Evolutionary conservation across 257 asterid genomes (phyloP).

Genomic region (Solanum sitiens): DNA sequence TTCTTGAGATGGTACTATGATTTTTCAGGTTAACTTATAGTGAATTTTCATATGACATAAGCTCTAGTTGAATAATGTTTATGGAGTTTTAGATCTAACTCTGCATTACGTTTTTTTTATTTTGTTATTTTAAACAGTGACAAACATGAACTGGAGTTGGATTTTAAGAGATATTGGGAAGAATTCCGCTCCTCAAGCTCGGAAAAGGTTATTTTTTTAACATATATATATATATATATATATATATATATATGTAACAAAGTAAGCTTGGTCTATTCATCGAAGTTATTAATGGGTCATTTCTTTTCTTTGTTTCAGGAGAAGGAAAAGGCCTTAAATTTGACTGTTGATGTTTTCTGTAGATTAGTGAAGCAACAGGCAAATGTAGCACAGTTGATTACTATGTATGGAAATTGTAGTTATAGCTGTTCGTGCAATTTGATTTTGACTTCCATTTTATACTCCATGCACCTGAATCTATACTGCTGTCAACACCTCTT

Average conservation of each 20-base stretch:
- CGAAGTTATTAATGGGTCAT: slow-evolving; percentile 1
- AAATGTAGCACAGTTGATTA: slow-evolving; percentile 75
- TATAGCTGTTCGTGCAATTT: not conserved
- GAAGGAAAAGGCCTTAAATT: slow-evolving; percentile 92
- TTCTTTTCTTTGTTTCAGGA: slow-evolving; percentile 53
- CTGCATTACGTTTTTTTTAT: not conserved
- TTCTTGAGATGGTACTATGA: not conserved
- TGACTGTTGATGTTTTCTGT: slow-evolving; percentile 91
- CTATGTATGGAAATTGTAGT: slow-evolving; percentile 45
- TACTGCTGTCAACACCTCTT: not conserved
- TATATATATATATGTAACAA: not conserved
- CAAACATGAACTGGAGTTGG: slow-evolving; percentile 87
- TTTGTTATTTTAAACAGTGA: slow-evolving; percentile 23
- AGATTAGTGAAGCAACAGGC: slow-evolving; percentile 87
- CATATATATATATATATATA: not conserved
- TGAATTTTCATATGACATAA: not conserved
- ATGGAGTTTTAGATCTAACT: not conserved
- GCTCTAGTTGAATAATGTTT: not conserved
- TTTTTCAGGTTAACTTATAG: not conserved
- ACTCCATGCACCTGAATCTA: not conserved
- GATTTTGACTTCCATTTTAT: slow-evolving; percentile 4
- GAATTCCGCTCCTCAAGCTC: slow-evolving; percentile 82
- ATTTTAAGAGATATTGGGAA: slow-evolving; percentile 95
- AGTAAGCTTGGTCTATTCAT: not conserved
- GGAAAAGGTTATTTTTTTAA: too few relatives aligned